Evolutionary conservation across 345 rosid species (phyloP), one percentile per base, ranked within the genome.

Genomic region (Noccaea bulbosa): DNA sequence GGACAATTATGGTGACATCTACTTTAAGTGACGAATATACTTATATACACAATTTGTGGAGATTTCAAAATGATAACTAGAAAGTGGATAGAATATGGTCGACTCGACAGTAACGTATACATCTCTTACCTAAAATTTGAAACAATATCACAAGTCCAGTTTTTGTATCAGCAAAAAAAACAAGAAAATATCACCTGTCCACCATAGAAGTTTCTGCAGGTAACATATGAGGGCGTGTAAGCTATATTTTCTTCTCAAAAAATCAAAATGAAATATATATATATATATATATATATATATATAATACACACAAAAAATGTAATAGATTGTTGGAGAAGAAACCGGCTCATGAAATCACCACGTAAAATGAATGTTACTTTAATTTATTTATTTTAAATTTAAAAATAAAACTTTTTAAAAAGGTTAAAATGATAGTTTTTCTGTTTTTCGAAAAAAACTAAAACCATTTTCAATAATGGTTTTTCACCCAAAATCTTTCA

Each of bases 121-220:
- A 52, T 58, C 24, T 54, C 54, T 58, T 20, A 69, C 55, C 72
- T 45, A 69, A 9, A 69, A 56, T 56, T 47, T 17, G 57, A 46
- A 43, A 57, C 22, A 20, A 20, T 20, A 20, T 20, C 22, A 20
- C 22, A 20, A 1, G 22, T 20, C 22, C 22, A 20, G 22, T 0
- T 20, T 20, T 20, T 20, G 1, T 20, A 20, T 20, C 22, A 20
- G 2, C 1, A 20, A 20, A 20, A 20, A 20, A 20, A 20, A 20
- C 1, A 20, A 20, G 22, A 37, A 37, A 57, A 58, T 58, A 69
- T 46, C 30, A 27, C 67, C 35, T 38, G 41, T 14, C 60, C 48
- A 59, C 30, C 51, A 39, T 59, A 59, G 32, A 58, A 24, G 50
- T 27, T 58, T 69, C 9, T 46, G 57, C 32, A 46, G 11, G 49